Evolutionary conservation across 768 basidiomycete genomes (phyloP).

Genomic region (Leccinum sublutescens): DNA sequence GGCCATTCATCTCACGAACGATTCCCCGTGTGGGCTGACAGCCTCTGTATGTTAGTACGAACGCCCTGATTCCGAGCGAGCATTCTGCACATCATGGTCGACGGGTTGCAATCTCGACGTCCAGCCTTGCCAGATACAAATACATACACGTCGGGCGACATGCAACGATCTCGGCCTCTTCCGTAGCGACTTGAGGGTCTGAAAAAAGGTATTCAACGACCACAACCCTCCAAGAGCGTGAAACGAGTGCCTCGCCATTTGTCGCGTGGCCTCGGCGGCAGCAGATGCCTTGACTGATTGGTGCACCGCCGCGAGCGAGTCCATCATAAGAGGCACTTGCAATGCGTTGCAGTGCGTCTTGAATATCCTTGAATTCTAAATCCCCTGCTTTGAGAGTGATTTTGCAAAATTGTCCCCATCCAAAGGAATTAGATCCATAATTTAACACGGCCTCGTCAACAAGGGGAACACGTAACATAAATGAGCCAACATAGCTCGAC

Average conservation of each 20-base stretch:
- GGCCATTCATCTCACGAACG: too few relatives aligned
- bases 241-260: slow-evolving; percentile 53
- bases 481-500: slow-evolving; percentile 62
- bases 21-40: too few relatives aligned
- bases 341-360: slow-evolving; percentile 87
- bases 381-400: slow-evolving; percentile 68
- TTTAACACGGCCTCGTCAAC: slow-evolving; percentile 39
- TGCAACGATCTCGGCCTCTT: slow-evolving; percentile 80
- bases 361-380: slow-evolving; percentile 67
- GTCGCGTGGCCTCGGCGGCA: slow-evolving; percentile 71
- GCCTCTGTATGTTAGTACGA: too few relatives aligned
- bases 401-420: slow-evolving; percentile 71
- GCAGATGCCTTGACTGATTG: slow-evolving; percentile 70
- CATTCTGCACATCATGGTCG: too few relatives aligned
- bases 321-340: slow-evolving; percentile 91
- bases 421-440: slow-evolving; percentile 86
- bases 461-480: slow-evolving; percentile 1
- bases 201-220: slow-evolving; percentile 11
- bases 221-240: slow-evolving; percentile 9
- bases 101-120: slow-evolving; percentile 70
- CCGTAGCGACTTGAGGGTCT: slow-evolving; percentile 64
- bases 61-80: too few relatives aligned
- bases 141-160: slow-evolving; percentile 81
- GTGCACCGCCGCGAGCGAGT: slow-evolving; percentile 80
- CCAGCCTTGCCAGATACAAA: slow-evolving; percentile 79